Evolutionary conservation across 768 basidiomycete species (phyloP).

Genomic region (Terana coerulea): DNA sequence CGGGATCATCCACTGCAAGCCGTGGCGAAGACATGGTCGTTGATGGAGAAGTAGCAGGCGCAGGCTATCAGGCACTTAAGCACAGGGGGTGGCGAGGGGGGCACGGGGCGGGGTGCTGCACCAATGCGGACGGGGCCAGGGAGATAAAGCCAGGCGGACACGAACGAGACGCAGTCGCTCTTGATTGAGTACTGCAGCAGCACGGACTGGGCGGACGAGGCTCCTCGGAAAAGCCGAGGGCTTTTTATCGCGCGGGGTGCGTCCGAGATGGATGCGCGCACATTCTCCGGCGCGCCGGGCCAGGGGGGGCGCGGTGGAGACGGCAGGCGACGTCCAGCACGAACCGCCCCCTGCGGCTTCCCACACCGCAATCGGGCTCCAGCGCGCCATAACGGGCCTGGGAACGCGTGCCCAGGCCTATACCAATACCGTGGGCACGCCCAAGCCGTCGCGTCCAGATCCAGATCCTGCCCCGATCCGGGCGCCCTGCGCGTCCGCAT

Average conservation of each 20-base stretch:
- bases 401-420: slow-evolving; percentile 7
- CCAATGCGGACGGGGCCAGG: slow-evolving; percentile 9
- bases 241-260: slow-evolving; percentile 25
- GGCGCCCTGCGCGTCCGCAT: not conserved
- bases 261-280: slow-evolving; percentile 26
- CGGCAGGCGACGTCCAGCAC: slow-evolving; percentile 16
- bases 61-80: not conserved
- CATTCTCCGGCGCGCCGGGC: slow-evolving; percentile 23
- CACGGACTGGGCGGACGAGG: slow-evolving; percentile 16
- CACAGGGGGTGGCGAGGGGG: not conserved
- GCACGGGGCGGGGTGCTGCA: slow-evolving; percentile 15
- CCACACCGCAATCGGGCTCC: slow-evolving; percentile 19
- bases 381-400: slow-evolving; percentile 9
- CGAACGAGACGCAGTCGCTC: slow-evolving; percentile 19
- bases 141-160: slow-evolving; percentile 12
- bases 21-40: slow-evolving; percentile 2
- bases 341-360: slow-evolving; percentile 10
- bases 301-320: slow-evolving; percentile 16
- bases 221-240: slow-evolving; percentile 26
- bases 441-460: too few relatives aligned
- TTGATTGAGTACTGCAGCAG: slow-evolving; percentile 22
- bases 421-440: too few relatives aligned
- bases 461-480: not conserved
- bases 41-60: not conserved
- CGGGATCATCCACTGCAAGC: slow-evolving; percentile 26